Conservation (phyloP, 306 rosid species). For the Datisca glomerata region DNA sequence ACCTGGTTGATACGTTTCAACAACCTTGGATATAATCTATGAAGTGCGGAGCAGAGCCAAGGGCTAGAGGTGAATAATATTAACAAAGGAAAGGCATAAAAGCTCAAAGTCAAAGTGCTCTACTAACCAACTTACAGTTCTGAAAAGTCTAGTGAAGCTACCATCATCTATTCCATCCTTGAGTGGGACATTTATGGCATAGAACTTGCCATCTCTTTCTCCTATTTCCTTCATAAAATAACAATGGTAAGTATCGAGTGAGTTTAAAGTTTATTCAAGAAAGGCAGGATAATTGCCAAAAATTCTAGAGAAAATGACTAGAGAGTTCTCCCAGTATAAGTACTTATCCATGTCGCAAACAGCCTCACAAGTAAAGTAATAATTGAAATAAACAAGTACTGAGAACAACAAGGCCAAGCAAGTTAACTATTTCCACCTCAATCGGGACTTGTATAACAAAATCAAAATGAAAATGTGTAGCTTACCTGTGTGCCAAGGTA, state of each 20-base stretch:
- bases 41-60: conserved; percentile 9
- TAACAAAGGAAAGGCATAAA: conserved; percentile 12
- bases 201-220: conserved; percentile 93
- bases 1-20: conserved; percentile 92
- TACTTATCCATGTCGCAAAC: background rate
- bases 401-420: too few species aligned
- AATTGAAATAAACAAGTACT: too few species aligned
- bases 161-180: conserved; percentile 97
- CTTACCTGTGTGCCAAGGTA: too few species aligned
- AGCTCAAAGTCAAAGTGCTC: conserved; percentile 4
- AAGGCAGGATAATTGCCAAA: conserved; percentile 1
- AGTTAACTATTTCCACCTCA: too few species aligned
- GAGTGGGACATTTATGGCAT: conserved; percentile 96
- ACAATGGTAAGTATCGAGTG: conserved; percentile 29
- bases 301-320: background rate
- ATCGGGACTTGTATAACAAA: too few species aligned
- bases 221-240: conserved; percentile 86
- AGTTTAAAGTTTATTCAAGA: conserved; percentile 6
- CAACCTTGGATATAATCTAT: conserved; percentile 93
- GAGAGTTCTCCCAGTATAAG: background rate
- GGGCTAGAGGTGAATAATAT: conserved; percentile 7
- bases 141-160: conserved; percentile 93
- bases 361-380: background rate
- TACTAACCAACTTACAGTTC: conserved; percentile 53
- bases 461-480: too few species aligned